These are phyloP conservation scores for Penicillium diatomitis DNA, from an alignment of 495 filamentous ascomycete genomes.

Conservation along the genomic window DNA sequence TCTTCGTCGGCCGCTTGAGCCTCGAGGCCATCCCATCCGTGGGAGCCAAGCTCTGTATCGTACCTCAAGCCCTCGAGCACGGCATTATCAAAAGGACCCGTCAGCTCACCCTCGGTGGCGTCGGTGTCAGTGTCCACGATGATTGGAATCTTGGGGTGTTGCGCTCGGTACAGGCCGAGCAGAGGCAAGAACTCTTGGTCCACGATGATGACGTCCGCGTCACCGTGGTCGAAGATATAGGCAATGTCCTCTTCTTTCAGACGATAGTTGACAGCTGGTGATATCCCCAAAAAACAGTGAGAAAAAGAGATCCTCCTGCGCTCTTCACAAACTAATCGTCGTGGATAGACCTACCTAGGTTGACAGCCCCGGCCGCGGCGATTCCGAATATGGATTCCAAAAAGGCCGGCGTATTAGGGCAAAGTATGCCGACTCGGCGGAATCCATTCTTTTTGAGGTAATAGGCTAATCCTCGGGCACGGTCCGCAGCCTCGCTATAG, in stretches of 20 bases:
- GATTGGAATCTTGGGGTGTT: slow-evolving; percentile 52
- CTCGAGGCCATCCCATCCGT: slow-evolving; percentile 72
- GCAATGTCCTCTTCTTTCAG: slow-evolving; percentile 78
- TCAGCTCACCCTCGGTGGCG: slow-evolving; percentile 59
- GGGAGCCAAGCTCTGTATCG: slow-evolving; percentile 50
- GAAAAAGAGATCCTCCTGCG: background rate
- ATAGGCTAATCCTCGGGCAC: slow-evolving; percentile 78
- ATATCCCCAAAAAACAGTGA: background rate
- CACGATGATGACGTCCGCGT: slow-evolving; percentile 82
- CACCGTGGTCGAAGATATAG: slow-evolving; percentile 81
- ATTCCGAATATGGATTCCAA: slow-evolving; percentile 85
- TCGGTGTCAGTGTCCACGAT: slow-evolving; percentile 85
- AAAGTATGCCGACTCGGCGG: slow-evolving; percentile 69
- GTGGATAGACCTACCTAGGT: slow-evolving; percentile 45
- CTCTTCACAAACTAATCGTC: background rate
- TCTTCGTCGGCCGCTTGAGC: slow-evolving; percentile 65
- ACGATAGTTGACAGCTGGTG: slow-evolving; percentile 71
- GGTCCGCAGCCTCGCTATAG: slow-evolving; percentile 74
- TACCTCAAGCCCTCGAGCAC: slow-evolving; percentile 69
- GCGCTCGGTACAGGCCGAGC: slow-evolving; percentile 52
- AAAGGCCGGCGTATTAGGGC: slow-evolving; percentile 90
- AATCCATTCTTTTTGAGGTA: slow-evolving; percentile 64
- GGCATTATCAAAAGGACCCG: slow-evolving; percentile 75
- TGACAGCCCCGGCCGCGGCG: slow-evolving; percentile 71
- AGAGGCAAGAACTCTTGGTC: slow-evolving; percentile 69